These are phyloP conservation scores for Boletus coccyginus DNA, from an alignment of 768 basidiomycete species.

Conservation along the genomic window DNA sequence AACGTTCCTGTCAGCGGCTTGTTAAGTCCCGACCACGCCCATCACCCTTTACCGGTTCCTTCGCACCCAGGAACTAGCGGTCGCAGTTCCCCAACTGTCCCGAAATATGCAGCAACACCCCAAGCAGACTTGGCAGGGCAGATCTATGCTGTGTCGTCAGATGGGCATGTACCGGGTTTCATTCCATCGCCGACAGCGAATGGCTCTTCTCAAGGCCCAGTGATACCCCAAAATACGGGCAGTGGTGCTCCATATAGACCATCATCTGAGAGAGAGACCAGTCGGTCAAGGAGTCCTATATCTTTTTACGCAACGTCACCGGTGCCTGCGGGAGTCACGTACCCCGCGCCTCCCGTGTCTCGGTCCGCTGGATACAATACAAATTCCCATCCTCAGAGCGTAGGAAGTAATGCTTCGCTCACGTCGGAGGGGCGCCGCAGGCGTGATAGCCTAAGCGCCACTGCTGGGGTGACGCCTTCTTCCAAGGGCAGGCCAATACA, in stretches of 20 bases:
- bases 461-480: constrained; percentile 27
- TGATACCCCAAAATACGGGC: constrained; percentile 17
- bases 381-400: not conserved
- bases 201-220: constrained; percentile 18
- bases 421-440: constrained; percentile 27
- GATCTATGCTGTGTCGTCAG: constrained; percentile 6
- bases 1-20: constrained; percentile 11
- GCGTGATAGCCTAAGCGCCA: constrained; percentile 20
- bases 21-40: constrained; percentile 32
- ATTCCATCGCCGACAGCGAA: not conserved
- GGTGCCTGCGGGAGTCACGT: constrained; percentile 23
- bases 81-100: constrained; percentile 14
- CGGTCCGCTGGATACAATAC: constrained; percentile 19
- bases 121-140: constrained; percentile 11
- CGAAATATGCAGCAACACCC: constrained; percentile 10
- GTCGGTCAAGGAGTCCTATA: constrained; percentile 20
- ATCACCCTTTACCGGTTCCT: constrained; percentile 27
- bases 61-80: constrained; percentile 8
- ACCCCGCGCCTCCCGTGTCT: constrained; percentile 29
- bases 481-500: constrained; percentile 11
- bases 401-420: constrained; percentile 15
- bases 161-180: constrained; percentile 15
- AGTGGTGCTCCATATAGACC: constrained; percentile 10
- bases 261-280: constrained; percentile 21
- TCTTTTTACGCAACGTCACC: constrained; percentile 27